Base-by-base conservation (phyloP, 371 early-diverging fungal genomes). In the Choanephora cucurbitarum region DNA sequence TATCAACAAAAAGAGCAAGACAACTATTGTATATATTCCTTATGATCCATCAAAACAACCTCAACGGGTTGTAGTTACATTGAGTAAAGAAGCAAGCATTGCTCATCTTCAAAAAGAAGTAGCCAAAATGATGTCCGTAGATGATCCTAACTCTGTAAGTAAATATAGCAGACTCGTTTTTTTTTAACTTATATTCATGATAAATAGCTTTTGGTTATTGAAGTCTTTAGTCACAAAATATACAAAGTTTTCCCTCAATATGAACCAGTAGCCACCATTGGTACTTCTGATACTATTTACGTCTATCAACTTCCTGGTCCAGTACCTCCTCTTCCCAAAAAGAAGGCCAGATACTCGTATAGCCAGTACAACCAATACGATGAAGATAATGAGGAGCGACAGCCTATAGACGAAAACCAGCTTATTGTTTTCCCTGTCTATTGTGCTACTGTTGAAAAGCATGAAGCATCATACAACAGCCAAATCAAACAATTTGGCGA, bases 231-330 rank as follows among this genome's bases (percentile, higher is more conserved):
- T 1, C 47, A 69, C 52, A 83, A 85, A 41, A 68, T 93, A 14
- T 89, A 85, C 74, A 82, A 85, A 52, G 60, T 90, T 0, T 87
- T 84, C 39, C 66, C 75, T 11, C 81, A 85, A 44, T 62, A 67
- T 17, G 92, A 91, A 23, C 55, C 80, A 1, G 80, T 90, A 10
- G 75, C 80, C 7, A 81, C 73, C 11, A 79, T 94, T 41, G 66
- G 69, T 10, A 65, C 63, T 0, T 60, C 47, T 11, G 93, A 94
- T 65, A 75, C 65, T n/a, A 84, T 91, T 23, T 83, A 80, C 49
- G 70, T 90, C 17, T 86, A 89, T 52, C 87, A 92, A 52, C 66
- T 87, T 1, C 86, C 87, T 18, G 66, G 63, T 8, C 58, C 61
- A 11, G 44, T 63, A 15, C 69, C 69, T n/a, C 46, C 65, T 18